Conservation (phyloP, 2,329 filamentous ascomycete species). For the Alternaria arborescens region DNA sequence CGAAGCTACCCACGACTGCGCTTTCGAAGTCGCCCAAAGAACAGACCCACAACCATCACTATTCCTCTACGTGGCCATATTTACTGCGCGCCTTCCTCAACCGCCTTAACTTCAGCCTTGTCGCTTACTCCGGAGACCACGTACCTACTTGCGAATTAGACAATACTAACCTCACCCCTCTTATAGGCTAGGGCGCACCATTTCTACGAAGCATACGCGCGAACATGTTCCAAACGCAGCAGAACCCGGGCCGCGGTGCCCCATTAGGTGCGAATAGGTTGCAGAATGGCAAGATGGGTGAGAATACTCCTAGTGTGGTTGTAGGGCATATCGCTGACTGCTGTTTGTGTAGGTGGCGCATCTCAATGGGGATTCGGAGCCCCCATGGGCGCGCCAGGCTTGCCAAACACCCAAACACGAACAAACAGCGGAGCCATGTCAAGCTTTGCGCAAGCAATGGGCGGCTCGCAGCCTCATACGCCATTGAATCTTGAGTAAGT, state of each 20-base stretch:
- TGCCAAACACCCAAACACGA: constrained; percentile 61
- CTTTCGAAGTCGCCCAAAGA: not conserved
- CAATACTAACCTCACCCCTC: constrained; percentile 20
- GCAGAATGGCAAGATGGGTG: constrained; percentile 65
- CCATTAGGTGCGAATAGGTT: constrained; percentile 59
- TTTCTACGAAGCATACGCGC: constrained; percentile 62
- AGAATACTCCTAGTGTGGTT: constrained; percentile 16
- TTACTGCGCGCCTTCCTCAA: constrained; percentile 6
- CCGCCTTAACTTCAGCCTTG: not conserved
- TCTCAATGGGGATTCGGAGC: constrained; percentile 67
- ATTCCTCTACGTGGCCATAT: not conserved
- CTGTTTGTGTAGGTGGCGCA: constrained; percentile 56
- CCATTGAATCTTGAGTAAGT: constrained; percentile 67
- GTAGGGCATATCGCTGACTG: constrained; percentile 28
- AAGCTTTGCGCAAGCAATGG: constrained; percentile 66
- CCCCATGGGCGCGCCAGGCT: constrained; percentile 61
- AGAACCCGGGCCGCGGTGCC: constrained; percentile 59
- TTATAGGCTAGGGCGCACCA: constrained; percentile 60
- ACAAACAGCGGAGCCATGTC: constrained; percentile 59
- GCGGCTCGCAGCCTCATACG: constrained; percentile 62
- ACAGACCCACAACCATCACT: not conserved
- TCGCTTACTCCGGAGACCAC: not conserved
- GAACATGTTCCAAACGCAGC: constrained; percentile 60
- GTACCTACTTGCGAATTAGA: constrained; percentile 1
- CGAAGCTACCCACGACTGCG: constrained; percentile 13